These are phyloP conservation scores for Pisolithus sp. DNA, from an alignment of 768 basidiomycete genomes.

Conservation along the genomic window DNA sequence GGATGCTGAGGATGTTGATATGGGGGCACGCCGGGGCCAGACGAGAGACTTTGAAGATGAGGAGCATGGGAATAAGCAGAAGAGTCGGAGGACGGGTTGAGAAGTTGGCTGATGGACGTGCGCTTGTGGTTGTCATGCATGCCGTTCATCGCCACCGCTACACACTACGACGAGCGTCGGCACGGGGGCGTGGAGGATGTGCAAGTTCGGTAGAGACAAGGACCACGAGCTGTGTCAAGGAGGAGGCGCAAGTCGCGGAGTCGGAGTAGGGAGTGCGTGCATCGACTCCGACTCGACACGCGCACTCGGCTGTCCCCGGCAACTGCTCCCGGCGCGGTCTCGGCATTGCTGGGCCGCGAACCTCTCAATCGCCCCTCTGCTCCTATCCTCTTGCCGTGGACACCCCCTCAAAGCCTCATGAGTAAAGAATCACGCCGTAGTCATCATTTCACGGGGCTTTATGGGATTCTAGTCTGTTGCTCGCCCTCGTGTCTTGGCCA, in stretches of 20 bases:
- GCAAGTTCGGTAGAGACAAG: constrained; percentile 23
- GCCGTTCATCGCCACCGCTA: constrained; percentile 29
- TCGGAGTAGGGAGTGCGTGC: constrained; percentile 19
- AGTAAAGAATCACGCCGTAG: background rate
- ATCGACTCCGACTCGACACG: constrained; percentile 13
- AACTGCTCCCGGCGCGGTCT: constrained; percentile 10
- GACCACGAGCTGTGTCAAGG: constrained; percentile 10
- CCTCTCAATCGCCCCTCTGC: constrained; percentile 9
- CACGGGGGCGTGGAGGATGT: constrained; percentile 11
- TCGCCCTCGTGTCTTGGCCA: background rate
- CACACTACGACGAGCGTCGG: constrained; percentile 11
- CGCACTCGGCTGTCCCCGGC: constrained; percentile 17
- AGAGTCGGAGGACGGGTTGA: constrained; percentile 41
- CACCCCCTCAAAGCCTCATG: background rate
- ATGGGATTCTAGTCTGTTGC: background rate
- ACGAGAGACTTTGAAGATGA: constrained; percentile 22
- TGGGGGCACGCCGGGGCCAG: constrained; percentile 19
- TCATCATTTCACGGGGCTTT: too few species aligned
- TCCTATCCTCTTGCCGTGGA: background rate
- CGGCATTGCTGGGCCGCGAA: constrained; percentile 25
- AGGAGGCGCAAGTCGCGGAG: constrained; percentile 30
- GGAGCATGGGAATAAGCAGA: constrained; percentile 27
- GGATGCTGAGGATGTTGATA: constrained; percentile 26
- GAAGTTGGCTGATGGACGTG: constrained; percentile 44
- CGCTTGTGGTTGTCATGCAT: constrained; percentile 42